phyloP scores from a whole-genome alignment of 2,329 filamentous ascomycete genomes.

The Chaetomium olivaceum region DNA sequence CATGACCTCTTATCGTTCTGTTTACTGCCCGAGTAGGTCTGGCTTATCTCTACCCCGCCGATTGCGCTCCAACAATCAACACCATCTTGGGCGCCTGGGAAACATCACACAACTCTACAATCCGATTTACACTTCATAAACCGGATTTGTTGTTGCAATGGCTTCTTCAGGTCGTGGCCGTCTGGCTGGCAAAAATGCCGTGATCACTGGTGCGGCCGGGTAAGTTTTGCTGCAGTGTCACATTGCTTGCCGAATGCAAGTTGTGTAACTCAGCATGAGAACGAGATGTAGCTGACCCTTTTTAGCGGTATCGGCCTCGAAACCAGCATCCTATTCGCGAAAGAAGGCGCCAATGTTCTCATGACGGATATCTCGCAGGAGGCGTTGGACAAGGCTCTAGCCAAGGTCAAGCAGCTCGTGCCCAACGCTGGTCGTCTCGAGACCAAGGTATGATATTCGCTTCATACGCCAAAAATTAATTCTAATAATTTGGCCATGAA shows the following conservation, averaged over 20 bases:
- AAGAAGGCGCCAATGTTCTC: constrained; percentile 82
- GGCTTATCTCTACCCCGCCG: constrained; percentile 9
- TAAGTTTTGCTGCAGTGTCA: constrained; percentile 49
- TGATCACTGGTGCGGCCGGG: constrained; percentile 86
- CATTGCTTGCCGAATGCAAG: not conserved
- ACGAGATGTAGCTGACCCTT: constrained; percentile 18
- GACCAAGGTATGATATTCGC: constrained; percentile 46
- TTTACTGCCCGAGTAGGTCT: constrained; percentile 6
- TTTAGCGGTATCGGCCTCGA: constrained; percentile 87
- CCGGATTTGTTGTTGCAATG: constrained; percentile 14
- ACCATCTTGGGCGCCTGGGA: not conserved
- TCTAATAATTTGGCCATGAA: not conserved
- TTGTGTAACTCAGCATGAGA: not conserved
- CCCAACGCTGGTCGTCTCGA: constrained; percentile 63
- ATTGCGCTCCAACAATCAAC: constrained; percentile 1
- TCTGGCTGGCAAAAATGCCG: constrained; percentile 61
- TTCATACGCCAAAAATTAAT: not conserved
- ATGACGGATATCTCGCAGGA: constrained; percentile 82
- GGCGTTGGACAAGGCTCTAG: constrained; percentile 70
- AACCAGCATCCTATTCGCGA: constrained; percentile 84
- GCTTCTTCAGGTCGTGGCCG: constrained; percentile 44
- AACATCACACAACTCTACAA: not conserved
- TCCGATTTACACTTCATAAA: not conserved
- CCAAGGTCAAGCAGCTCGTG: constrained; percentile 73
- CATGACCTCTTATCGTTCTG: constrained; percentile 17